A percentile compares a stretch with the other conserved stretches of the same genome.
Evolutionary conservation across 441 rosid genomes (phyloP).

Genomic region (Cnidoscolus chayamansa): DNA sequence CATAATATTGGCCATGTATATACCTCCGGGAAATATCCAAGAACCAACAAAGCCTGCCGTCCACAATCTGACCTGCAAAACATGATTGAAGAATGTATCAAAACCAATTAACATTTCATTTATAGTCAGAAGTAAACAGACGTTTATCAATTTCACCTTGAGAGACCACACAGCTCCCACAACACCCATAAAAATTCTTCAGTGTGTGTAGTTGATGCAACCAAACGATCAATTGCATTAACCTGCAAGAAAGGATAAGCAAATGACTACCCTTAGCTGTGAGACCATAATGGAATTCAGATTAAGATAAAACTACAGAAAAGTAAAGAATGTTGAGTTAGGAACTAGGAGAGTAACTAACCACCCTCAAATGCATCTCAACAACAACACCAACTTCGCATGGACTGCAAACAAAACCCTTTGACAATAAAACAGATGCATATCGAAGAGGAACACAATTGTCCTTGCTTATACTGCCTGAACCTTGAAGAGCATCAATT

Average conservation of each 20-base stretch:
- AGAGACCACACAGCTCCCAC: slow-evolving; percentile 94
- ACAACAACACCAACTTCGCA: slow-evolving; percentile 79
- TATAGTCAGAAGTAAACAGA: slow-evolving; percentile 19
- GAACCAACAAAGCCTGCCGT: slow-evolving; percentile 77
- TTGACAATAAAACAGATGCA: slow-evolving; percentile 71
- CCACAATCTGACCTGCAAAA: slow-evolving; percentile 90
- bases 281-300: background rate
- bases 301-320: background rate
- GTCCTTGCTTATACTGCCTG: slow-evolving; percentile 54
- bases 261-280: slow-evolving; percentile 1
- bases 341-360: slow-evolving; percentile 42
- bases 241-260: slow-evolving; percentile 46
- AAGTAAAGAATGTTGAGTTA: slow-evolving; percentile 20
- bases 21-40: slow-evolving; percentile 93
- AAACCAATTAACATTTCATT: slow-evolving; percentile 20
- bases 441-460: slow-evolving; percentile 91
- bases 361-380: slow-evolving; percentile 95
- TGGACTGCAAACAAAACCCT: slow-evolving; percentile 88
- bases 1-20: slow-evolving; percentile 17
- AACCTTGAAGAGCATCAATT: slow-evolving; percentile 68
- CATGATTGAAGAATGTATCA: slow-evolving; percentile 29
- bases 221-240: slow-evolving; percentile 79
- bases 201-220: slow-evolving; percentile 65
- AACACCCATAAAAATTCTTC: slow-evolving; percentile 96
- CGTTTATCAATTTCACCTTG: slow-evolving; percentile 52